Percentiles rank a stretch among this genome's conserved stretches.
These are phyloP conservation scores for Cladosporium sp. DNA, from an alignment of 2,329 filamentous ascomycete species.

Conservation along the genomic window DNA sequence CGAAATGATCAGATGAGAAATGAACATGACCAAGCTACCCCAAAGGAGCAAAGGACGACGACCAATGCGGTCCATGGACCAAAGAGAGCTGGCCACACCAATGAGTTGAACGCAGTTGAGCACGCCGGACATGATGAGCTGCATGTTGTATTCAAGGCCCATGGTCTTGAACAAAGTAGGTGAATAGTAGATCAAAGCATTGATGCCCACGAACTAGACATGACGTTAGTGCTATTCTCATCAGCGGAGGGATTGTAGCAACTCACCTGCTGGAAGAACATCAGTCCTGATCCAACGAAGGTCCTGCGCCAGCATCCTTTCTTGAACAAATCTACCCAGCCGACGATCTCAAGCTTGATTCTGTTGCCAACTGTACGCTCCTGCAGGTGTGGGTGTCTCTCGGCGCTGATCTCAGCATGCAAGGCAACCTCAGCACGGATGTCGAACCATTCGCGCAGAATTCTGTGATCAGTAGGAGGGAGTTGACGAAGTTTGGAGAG, in stretches of 20 bases:
- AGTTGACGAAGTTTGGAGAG: constrained; percentile 39
- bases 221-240: background rate
- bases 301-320: constrained; percentile 49
- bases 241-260: background rate
- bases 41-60: constrained; percentile 42
- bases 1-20: constrained; percentile 53
- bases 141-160: constrained; percentile 40
- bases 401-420: constrained; percentile 46
- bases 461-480: constrained; percentile 49
- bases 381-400: constrained; percentile 39
- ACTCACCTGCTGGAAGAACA: constrained; percentile 59
- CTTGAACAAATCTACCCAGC: constrained; percentile 52
- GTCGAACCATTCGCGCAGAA: constrained; percentile 55
- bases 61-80: constrained; percentile 46
- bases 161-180: constrained; percentile 47
- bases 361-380: constrained; percentile 28
- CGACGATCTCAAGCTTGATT: constrained; percentile 46
- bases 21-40: constrained; percentile 50
- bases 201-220: constrained; percentile 42
- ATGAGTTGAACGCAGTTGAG: constrained; percentile 47
- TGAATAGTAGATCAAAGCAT: constrained; percentile 51
- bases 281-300: constrained; percentile 53
- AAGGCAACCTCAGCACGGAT: constrained; percentile 57
- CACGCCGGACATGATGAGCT: constrained; percentile 44
- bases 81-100: constrained; percentile 43